phyloP scores from a whole-genome alignment of 768 basidiomycete species.

The Mycena haematopus region DNA sequence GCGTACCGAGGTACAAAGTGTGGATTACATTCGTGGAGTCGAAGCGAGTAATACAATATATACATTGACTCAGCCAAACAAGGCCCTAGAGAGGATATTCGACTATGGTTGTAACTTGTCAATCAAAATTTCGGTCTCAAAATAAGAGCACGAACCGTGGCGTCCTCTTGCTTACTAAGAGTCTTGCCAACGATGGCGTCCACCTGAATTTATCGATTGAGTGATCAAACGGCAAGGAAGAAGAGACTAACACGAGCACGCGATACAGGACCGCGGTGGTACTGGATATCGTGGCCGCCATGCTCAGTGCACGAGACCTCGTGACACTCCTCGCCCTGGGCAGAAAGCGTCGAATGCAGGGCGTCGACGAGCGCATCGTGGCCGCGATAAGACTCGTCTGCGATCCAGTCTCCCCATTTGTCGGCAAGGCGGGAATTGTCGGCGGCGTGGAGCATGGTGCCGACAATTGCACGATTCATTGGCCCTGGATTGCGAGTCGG shows the following conservation, averaged over 20 bases:
- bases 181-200: slow-evolving; percentile 18
- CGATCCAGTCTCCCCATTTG: slow-evolving; percentile 17
- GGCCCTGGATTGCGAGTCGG: not conserved
- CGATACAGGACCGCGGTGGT: slow-evolving; percentile 12
- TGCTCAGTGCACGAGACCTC: slow-evolving; percentile 21
- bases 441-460: slow-evolving; percentile 13
- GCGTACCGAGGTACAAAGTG: too few relatives aligned
- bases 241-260: slow-evolving; percentile 21
- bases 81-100: not conserved
- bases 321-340: slow-evolving; percentile 22
- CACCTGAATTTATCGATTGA: slow-evolving; percentile 15
- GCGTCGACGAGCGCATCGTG: slow-evolving; percentile 15
- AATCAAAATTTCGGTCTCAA: slow-evolving; percentile 6
- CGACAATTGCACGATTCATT: slow-evolving; percentile 14
- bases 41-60: too few relatives aligned
- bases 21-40: too few relatives aligned
- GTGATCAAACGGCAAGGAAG: slow-evolving; percentile 11
- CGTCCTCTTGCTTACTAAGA: not conserved
- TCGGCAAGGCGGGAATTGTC: slow-evolving; percentile 16
- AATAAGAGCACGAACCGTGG: slow-evolving; percentile 12
- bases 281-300: slow-evolving; percentile 18
- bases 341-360: slow-evolving; percentile 20
- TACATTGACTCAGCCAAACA: slow-evolving; percentile 10
- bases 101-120: slow-evolving; percentile 16
- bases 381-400: slow-evolving; percentile 12